phyloP scores from a whole-genome alignment of 495 filamentous ascomycete species.

The Venustampulla echinocandica region DNA sequence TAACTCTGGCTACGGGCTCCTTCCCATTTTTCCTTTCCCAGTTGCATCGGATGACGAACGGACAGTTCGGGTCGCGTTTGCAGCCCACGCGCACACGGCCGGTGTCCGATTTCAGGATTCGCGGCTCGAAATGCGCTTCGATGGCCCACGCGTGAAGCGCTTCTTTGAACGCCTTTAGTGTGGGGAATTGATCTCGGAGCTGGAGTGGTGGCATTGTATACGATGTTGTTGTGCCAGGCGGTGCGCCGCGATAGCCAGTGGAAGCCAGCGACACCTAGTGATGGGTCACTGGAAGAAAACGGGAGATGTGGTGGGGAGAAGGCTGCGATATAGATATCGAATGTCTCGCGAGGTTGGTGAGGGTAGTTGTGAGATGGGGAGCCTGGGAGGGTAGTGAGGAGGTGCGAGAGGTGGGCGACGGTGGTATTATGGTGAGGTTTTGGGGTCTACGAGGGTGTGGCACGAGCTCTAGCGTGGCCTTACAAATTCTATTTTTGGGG shows the following conservation, averaged over 20 bases:
- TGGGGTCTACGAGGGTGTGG: background rate
- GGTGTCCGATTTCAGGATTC: constrained; percentile 32
- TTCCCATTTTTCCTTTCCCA: constrained; percentile 28
- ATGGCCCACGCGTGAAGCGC: constrained; percentile 34
- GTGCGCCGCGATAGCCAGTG: too few relatives aligned
- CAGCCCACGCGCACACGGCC: constrained; percentile 33
- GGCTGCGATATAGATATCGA: constrained; percentile 18
- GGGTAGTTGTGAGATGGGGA: too few relatives aligned
- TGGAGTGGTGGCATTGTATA: constrained; percentile 29
- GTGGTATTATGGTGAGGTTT: constrained; percentile 1
- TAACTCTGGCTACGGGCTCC: constrained; percentile 27
- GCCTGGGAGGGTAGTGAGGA: background rate
- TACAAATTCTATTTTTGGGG: constrained; percentile 1
- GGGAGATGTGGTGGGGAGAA: constrained; percentile 27
- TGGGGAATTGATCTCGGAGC: constrained; percentile 29
- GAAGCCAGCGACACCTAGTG: too few relatives aligned
- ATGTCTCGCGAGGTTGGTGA: background rate
- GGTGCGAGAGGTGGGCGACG: background rate
- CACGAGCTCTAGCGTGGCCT: constrained; percentile 1
- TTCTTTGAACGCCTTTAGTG: constrained; percentile 30
- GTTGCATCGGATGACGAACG: constrained; percentile 32
- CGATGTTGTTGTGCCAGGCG: too few relatives aligned
- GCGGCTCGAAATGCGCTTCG: constrained; percentile 33
- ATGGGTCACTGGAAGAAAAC: constrained; percentile 15
- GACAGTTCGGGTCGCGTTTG: constrained; percentile 28